phyloP scores from a whole-genome alignment of 257 asterid species.

The Gentiana straminea region DNA sequence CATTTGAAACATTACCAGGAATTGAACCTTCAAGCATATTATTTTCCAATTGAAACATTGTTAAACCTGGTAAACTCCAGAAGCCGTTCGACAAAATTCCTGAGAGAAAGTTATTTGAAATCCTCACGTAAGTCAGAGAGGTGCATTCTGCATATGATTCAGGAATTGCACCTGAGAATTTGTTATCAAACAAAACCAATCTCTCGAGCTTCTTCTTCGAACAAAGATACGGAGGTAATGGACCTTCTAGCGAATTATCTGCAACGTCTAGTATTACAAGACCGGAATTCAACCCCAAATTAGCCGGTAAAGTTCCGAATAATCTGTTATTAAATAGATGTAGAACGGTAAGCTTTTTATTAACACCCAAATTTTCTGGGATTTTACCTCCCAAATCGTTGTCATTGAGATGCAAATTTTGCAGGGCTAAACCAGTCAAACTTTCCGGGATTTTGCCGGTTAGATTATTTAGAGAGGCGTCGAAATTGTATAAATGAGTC shows the following conservation, averaged over 20 bases:
- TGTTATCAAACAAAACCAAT: slow-evolving; percentile 39
- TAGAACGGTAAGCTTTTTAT: slow-evolving; percentile 32
- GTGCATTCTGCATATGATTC: slow-evolving; percentile 54
- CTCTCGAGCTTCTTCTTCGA: slow-evolving; percentile 25
- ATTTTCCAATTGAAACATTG: slow-evolving; percentile 35
- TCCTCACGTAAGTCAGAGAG: slow-evolving; percentile 38
- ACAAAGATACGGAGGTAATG: slow-evolving; percentile 58
- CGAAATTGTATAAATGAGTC: slow-evolving; percentile 37
- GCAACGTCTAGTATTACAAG: slow-evolving; percentile 58
- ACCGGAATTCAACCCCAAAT: slow-evolving; percentile 56
- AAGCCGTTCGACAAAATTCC: slow-evolving; percentile 50
- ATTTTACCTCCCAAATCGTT: slow-evolving; percentile 52
- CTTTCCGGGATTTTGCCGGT: slow-evolving; percentile 58
- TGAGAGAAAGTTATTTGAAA: slow-evolving; percentile 36
- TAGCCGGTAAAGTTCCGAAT: slow-evolving; percentile 45
- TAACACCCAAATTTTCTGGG: slow-evolving; percentile 39
- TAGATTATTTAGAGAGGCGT: slow-evolving; percentile 56
- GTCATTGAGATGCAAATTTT: slow-evolving; percentile 47
- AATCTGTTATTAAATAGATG: slow-evolving; percentile 53
- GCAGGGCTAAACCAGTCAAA: slow-evolving; percentile 37
- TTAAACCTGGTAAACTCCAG: slow-evolving; percentile 46
- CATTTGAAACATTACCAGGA: slow-evolving; percentile 38
- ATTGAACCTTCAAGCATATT: slow-evolving; percentile 56
- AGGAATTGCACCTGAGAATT: slow-evolving; percentile 55
- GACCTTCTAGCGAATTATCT: slow-evolving; percentile 48